phyloP scores from a whole-genome alignment of 495 filamentous ascomycete species.

The Hypoxylon crocopeplum region DNA sequence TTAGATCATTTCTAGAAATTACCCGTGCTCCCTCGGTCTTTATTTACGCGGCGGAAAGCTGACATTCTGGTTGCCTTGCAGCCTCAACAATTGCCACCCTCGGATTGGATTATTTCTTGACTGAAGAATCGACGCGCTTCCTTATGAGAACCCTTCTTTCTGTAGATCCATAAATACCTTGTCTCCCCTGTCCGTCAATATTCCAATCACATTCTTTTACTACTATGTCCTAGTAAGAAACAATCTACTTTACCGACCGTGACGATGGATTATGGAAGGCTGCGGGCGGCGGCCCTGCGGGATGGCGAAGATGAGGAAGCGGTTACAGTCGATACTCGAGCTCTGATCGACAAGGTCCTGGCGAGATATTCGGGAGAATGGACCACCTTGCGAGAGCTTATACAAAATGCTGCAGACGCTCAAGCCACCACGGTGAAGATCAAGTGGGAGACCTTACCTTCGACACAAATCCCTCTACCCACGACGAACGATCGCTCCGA shows the following conservation, averaged over 20 bases:
- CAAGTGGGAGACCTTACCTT: conserved; percentile 87
- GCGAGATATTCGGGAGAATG: conserved; percentile 96
- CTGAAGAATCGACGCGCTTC: conserved; percentile 9
- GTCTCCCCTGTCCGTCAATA: not conserved
- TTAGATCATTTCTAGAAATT: conserved; percentile 18
- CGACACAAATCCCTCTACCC: conserved; percentile 75
- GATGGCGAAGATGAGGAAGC: conserved; percentile 91
- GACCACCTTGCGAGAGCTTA: conserved; percentile 84
- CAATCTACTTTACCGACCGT: conserved; percentile 1
- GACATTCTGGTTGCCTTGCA: not conserved
- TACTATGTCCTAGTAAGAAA: conserved; percentile 21
- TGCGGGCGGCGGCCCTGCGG: conserved; percentile 85
- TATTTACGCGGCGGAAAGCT: not conserved
- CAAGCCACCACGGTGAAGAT: conserved; percentile 88
- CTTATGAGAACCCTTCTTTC: not conserved
- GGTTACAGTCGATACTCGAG: conserved; percentile 97
- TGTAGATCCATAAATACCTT: conserved; percentile 10
- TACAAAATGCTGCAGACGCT: conserved; percentile 98
- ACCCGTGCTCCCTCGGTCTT: conserved; percentile 1
- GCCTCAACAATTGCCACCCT: conserved; percentile 20
- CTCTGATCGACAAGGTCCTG: conserved; percentile 95
- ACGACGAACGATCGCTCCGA: conserved; percentile 68
- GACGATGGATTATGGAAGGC: conserved; percentile 75
- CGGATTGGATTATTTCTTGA: conserved; percentile 8
- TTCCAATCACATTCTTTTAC: not conserved